phyloP scores from a whole-genome alignment of 768 basidiomycete species.

The Mycena pura region DNA sequence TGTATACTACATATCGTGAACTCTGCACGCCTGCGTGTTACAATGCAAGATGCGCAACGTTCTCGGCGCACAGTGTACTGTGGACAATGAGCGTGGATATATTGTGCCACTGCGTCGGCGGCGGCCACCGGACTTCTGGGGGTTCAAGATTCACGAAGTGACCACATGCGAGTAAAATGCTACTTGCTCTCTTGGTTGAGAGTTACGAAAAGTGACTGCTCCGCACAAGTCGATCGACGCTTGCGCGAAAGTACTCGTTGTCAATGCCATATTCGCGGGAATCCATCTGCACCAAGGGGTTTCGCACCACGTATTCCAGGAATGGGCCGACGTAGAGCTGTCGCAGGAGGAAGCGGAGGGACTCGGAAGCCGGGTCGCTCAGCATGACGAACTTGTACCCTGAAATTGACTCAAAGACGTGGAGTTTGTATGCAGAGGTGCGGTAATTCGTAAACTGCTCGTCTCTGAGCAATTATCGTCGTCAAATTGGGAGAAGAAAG shows the following conservation, averaged over 20 bases:
- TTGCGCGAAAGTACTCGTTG: slow-evolving; percentile 88
- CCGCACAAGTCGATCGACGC: slow-evolving; percentile 77
- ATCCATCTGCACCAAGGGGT: slow-evolving; percentile 87
- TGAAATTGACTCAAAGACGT: slow-evolving; percentile 89
- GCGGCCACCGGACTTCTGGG: too few relatives aligned
- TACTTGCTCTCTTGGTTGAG: too few relatives aligned
- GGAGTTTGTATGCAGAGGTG: slow-evolving; percentile 92
- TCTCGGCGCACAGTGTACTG: too few relatives aligned
- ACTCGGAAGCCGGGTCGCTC: slow-evolving; percentile 85
- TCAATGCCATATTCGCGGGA: slow-evolving; percentile 86
- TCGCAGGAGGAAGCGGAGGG: slow-evolving; percentile 80
- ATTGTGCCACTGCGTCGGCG: too few relatives aligned
- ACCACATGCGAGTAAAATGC: too few relatives aligned
- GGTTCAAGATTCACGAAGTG: too few relatives aligned
- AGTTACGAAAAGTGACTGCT: too few relatives aligned
- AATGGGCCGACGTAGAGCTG: slow-evolving; percentile 95
- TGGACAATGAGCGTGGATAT: too few relatives aligned
- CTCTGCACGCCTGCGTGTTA: too few relatives aligned
- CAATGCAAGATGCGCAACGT: too few relatives aligned
- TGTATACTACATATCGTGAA: slow-evolving; percentile 40
- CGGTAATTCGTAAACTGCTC: slow-evolving; percentile 91
- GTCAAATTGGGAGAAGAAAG: not conserved
- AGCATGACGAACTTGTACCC: slow-evolving; percentile 97
- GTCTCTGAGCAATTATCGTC: slow-evolving; percentile 64
- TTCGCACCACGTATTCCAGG: slow-evolving; percentile 91